Conservation (phyloP, 2,329 filamentous ascomycete genomes). For the Sarocladium oryzae region DNA sequence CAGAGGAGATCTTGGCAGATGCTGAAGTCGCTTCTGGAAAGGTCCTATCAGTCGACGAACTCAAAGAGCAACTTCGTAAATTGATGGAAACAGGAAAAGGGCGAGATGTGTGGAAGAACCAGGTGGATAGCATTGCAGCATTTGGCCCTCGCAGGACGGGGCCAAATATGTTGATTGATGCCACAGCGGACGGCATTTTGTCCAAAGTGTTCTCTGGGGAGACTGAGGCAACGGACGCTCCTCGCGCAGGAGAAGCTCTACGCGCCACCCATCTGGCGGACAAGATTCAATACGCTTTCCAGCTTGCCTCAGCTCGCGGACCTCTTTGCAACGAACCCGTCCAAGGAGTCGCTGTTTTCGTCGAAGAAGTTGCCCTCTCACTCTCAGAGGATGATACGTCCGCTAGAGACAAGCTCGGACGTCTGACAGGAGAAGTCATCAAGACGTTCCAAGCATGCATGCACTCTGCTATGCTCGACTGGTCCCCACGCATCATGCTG, state of each 20-base stretch:
- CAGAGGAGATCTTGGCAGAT: constrained; percentile 43
- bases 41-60: constrained; percentile 64
- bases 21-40: constrained; percentile 53
- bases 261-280: constrained; percentile 69
- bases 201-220: constrained; percentile 57
- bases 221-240: constrained; percentile 24
- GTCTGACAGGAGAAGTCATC: constrained; percentile 89
- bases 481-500: constrained; percentile 89
- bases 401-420: constrained; percentile 61
- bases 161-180: constrained; percentile 84
- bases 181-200: constrained; percentile 65
- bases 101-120: constrained; percentile 66
- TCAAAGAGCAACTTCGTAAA: constrained; percentile 64
- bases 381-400: constrained; percentile 49
- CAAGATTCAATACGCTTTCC: constrained; percentile 90
- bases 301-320: constrained; percentile 81
- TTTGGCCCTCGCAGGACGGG: constrained; percentile 84
- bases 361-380: constrained; percentile 69
- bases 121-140: constrained; percentile 75
- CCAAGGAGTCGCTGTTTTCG: constrained; percentile 84
- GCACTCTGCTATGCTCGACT: constrained; percentile 81
- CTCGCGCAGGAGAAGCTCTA: constrained; percentile 42
- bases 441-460: constrained; percentile 82
- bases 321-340: constrained; percentile 90
- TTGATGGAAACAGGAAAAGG: constrained; percentile 65